Evolutionary conservation across 805 yeast species (phyloP), one percentile per base, ranked within the genome.

Genomic region (Candida ovalis): DNA sequence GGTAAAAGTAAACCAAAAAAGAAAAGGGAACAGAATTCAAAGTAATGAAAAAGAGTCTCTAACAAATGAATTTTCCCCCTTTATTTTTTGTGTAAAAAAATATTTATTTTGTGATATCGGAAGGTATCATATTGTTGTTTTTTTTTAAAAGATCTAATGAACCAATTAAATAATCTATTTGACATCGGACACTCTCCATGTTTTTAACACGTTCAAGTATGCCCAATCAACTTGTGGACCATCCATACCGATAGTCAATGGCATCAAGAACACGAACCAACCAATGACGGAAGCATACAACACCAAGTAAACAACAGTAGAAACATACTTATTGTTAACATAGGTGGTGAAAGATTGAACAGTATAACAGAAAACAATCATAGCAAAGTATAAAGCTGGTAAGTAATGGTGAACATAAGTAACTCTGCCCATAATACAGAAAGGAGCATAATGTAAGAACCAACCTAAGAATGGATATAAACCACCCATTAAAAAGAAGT

Each of bases 401-500:
- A 90, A 80, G 68, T 92, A 92, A 67, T 92, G 99, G 70, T 92
- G 99, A 30, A 92, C 94, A 66, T 94, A 92, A 2, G 96, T 90
- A 48, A 94, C 97, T 74, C 99, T 86, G 12, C 95, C 90, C 99
- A 92, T 92, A 50, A 89, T 69, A 28, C 86, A 80, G 69, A 92
- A 92, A 30, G 99, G 98, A 60, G 87, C 63, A 68, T 75, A 92
- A 69, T 92, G 97, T 60, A 89, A 74, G 39, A 82, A 75, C 97
- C 97, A 92, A 10, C 96, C 96, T 38, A 88, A 62, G 71, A 91
- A 85, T 23, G 98, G 97, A 58, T 87, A 81, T 30, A 86, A 61
- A 46, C 96, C 96, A 36, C 87, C 86, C 69, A 80, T 71, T 15
- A 76, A 55, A 52, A 74, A 72, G 35, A 66, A 45, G 48, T 67